These are phyloP conservation scores for Pestalotiopsis sp. DNA, from an alignment of 2,329 filamentous ascomycete species.

Conservation along the genomic window DNA sequence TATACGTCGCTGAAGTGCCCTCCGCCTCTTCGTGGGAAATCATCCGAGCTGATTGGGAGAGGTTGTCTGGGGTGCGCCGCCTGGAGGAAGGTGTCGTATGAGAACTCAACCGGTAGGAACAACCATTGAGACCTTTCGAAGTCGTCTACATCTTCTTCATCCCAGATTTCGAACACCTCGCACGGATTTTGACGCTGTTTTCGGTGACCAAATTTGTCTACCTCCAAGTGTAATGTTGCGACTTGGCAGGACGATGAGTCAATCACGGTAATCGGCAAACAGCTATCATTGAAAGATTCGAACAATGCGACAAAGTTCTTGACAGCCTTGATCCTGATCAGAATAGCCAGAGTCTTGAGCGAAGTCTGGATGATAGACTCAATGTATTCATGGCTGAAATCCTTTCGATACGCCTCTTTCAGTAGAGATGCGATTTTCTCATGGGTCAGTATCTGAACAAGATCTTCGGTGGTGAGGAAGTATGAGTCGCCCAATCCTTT, in stretches of 20 bases:
- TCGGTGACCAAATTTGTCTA: not conserved
- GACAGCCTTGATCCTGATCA: not conserved
- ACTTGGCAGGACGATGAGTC: not conserved
- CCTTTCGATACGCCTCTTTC: not conserved
- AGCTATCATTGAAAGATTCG: not conserved
- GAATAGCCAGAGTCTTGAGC: not conserved
- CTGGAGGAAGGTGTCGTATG: not conserved
- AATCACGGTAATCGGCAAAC: not conserved
- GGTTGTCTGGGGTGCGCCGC: not conserved
- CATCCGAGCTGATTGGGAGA: not conserved
- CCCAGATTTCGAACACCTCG: not conserved
- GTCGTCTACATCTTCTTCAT: not conserved
- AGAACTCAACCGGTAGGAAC: not conserved
- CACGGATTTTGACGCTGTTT: not conserved
- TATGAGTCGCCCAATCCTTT: not conserved
- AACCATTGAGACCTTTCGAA: not conserved
- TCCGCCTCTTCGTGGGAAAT: not conserved
- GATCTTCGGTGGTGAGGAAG: not conserved
- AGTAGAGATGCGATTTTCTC: not conserved
- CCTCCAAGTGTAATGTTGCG: not conserved
- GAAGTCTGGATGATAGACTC: not conserved
- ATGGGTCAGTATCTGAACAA: not conserved
- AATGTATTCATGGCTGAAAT: not conserved
- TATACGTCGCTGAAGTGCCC: conserved; percentile 4
- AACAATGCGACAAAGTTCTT: not conserved